Evolutionary conservation across 2,329 filamentous ascomycete species (phyloP).

Genomic region (Paraphaeosphaeria minitans): DNA sequence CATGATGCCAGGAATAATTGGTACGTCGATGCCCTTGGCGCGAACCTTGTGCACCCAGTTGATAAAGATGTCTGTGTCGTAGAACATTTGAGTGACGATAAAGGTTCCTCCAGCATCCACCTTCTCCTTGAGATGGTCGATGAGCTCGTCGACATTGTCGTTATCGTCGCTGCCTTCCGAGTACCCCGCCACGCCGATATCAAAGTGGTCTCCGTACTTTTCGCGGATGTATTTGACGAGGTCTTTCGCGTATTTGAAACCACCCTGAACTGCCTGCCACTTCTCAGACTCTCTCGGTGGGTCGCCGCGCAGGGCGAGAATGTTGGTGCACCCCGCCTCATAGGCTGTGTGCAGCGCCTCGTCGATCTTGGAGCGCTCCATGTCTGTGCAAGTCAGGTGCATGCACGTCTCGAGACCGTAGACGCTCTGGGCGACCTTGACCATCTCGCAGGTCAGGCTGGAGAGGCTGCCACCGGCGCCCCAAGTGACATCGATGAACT

Average conservation of each 20-base stretch:
- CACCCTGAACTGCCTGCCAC: constrained; percentile 85
- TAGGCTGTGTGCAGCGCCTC: constrained; percentile 86
- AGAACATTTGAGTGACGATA: constrained; percentile 99
- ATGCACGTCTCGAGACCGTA: constrained; percentile 98
- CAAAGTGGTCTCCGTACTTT: constrained; percentile 86
- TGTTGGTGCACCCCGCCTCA: constrained; percentile 96
- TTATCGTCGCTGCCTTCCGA: constrained; percentile 96
- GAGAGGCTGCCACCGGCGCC: constrained; percentile 91
- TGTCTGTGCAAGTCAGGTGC: constrained; percentile 98
- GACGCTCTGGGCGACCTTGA: constrained; percentile 90
- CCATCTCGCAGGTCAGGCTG: constrained; percentile 96
- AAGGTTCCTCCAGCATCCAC: constrained; percentile 92
- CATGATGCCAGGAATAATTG: constrained; percentile 88
- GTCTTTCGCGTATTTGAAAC: constrained; percentile 91
- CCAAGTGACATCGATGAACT: constrained; percentile 99
- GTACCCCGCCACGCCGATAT: constrained; percentile 96
- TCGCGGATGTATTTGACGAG: constrained; percentile 82
- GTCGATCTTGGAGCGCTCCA: constrained; percentile 91
- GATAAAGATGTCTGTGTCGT: constrained; percentile 94
- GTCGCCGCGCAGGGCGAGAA: constrained; percentile 89
- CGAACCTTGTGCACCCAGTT: constrained; percentile 88
- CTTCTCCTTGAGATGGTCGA: constrained; percentile 96
- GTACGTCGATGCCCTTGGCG: constrained; percentile 79
- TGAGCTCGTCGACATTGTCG: constrained; percentile 78
- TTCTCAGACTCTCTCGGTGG: constrained; percentile 92